Evolutionary conservation across 495 filamentous ascomycete genomes (phyloP), one percentile per base, ranked within the genome.

Genomic region (Cudoniella acicularis): DNA sequence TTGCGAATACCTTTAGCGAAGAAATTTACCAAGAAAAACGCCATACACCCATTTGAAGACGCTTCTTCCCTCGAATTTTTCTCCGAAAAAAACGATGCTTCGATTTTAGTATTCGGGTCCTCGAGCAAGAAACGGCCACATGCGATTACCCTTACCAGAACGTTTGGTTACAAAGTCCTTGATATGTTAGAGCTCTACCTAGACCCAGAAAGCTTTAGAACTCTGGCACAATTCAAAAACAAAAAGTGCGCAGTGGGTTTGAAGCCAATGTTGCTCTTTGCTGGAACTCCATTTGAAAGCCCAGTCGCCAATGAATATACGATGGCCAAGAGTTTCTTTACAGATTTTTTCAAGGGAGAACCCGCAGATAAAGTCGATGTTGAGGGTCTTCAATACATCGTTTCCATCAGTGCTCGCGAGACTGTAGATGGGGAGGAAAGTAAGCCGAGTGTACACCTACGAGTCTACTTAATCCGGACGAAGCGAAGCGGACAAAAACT

Each of bases 21-120:
- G 70, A 90, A 91, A 54, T 96, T 98, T 78, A 88, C 82, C 72
- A 98, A 97, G 79, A 96, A 96, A 76, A 98, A 98, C 71, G 77
- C 82, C 54, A 85, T 96, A 63, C 93, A 91, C 69, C 94, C 94
- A 1, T 98, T 98, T 73, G 95, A 96, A 73, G 93, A 92, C 70
- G 73, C 87, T 53, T 79, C 88, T 16, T 89, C 86, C 18, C 79
- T 98, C 22, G 89, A 95, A 69, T 98, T 98, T 78, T 88, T 98
- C 76, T 86, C 86, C 60, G 84, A 90, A 67, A 98, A 98, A 79
- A 98, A 98, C 70, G 94, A 98, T 74, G 84, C 89, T 64, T 86
- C 86, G 3, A 70, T 94, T 20, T 76, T 91, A 11, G 82, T 93
- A 54, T 93, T 94, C 65, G 90, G 84, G 23, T 87, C 82, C 69